phyloP scores from a whole-genome alignment of 2,329 filamentous ascomycete species.

The Paraphaeosphaeria minitans region DNA sequence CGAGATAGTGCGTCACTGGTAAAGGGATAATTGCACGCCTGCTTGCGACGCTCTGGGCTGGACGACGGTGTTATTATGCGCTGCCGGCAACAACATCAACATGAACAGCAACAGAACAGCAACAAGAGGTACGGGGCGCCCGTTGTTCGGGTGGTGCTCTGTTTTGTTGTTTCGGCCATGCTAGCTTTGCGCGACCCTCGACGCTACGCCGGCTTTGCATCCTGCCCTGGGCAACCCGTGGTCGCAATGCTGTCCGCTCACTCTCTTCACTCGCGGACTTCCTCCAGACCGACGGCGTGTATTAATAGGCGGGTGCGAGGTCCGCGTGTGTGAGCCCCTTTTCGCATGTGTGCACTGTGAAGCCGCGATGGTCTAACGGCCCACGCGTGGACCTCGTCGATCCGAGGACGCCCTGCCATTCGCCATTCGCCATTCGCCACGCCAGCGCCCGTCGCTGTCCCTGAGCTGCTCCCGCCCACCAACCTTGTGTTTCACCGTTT shows the following conservation, averaged over 20 bases:
- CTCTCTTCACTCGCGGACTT: slow-evolving; percentile 1
- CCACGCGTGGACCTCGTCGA: slow-evolving; percentile 6
- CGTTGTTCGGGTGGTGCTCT: neutral
- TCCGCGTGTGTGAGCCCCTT: slow-evolving; percentile 2
- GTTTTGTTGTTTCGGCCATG: slow-evolving; percentile 10
- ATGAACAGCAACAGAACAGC: too few relatives aligned
- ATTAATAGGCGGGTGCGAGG: slow-evolving; percentile 4
- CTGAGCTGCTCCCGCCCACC: slow-evolving; percentile 15
- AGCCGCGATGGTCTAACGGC: neutral
- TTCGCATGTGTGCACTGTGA: slow-evolving; percentile 1
- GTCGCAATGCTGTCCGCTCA: neutral
- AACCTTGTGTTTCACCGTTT: slow-evolving; percentile 22
- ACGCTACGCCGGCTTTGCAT: neutral
- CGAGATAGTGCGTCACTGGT: slow-evolving; percentile 14
- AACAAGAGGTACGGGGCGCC: neutral
- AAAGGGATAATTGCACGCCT: slow-evolving; percentile 19
- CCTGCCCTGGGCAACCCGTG: slow-evolving; percentile 3
- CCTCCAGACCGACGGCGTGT: neutral
- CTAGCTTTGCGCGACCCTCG: slow-evolving; percentile 1
- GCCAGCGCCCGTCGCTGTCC: slow-evolving; percentile 16
- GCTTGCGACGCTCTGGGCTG: slow-evolving; percentile 2
- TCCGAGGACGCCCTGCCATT: slow-evolving; percentile 26
- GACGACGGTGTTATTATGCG: neutral
- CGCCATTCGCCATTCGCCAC: too few relatives aligned
- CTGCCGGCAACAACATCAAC: neutral